Base-by-base conservation (phyloP, 106 monocot species). In the Acanthochlamys bracteata region DNA sequence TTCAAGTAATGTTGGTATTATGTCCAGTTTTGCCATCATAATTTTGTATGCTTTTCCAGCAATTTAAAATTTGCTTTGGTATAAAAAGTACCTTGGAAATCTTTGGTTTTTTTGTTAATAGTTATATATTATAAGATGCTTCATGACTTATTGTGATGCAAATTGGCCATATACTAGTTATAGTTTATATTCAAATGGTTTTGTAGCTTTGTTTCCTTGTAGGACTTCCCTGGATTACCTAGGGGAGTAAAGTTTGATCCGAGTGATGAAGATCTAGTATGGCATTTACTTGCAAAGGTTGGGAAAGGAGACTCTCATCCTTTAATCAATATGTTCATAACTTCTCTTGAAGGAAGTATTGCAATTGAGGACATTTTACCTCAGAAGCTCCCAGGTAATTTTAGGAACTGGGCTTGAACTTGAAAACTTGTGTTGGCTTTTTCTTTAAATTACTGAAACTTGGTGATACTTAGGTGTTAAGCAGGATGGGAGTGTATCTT, bases 231-330 rank as follows among this genome's bases (percentile, higher is more conserved):
- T 21, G 88, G 88, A 7, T 73, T 96, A 55, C 96, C 96, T 61
- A 87, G 78, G 79, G 96, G 96, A 15, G 80, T 90, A 17, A 85
- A 83, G 73, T 96, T 96, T 71, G 82, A 96, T 80, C 96, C 96
- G 55, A 79, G 80, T 46, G 96, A 96, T 75, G 78, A 71, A 63
- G 91, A 96, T 22, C 61, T 96, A 24, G 65, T 96, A 11, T 88
- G 78, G 82, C 96, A 96, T 79, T 69, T 96, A 41, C 78, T 74
- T 81, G 88, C 87, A 58, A 85, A 96, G 83, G 71, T 68, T 68
- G 85, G 91, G 27, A 68, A 79, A 56, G 81, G 74, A 10, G 69
- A 69, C 41, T 84, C 78, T 64, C 91, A 96, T 83, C 91, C 96
- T 49, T 88, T 88, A 57, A 96, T 96, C 43, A 43, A 80, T 47